phyloP scores from a whole-genome alignment of 352 stramenopile genomes.

The Plasmopara muralis region DNA sequence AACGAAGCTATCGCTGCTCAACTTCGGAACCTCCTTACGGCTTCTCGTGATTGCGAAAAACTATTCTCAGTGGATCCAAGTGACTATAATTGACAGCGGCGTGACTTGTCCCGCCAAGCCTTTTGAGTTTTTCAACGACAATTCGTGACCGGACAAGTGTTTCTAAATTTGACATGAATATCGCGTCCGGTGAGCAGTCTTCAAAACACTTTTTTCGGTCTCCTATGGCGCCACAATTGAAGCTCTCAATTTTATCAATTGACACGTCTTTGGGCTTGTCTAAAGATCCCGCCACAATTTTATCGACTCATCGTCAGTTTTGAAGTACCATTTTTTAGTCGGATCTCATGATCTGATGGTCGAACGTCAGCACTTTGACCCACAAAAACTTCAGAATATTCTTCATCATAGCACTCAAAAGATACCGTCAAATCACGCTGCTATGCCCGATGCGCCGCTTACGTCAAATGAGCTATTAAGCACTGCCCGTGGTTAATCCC shows the following conservation, averaged over 20 bases:
- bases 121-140: not conserved
- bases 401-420: not conserved
- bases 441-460: not conserved
- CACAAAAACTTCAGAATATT: conserved; percentile 1
- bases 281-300: conserved; percentile 1
- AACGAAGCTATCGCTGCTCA: conserved; percentile 2
- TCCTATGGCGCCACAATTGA: not conserved
- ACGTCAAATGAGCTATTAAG: not conserved
- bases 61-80: not conserved
- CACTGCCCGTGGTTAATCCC: too few relatives aligned
- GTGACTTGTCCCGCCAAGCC: not conserved
- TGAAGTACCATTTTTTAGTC: conserved; percentile 9
- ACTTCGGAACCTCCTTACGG: not conserved
- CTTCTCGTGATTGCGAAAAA: not conserved
- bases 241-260: conserved; percentile 2
- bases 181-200: not conserved
- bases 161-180: conserved; percentile 13
- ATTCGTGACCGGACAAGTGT: not conserved
- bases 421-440: not conserved
- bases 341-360: conserved; percentile 1
- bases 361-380: not conserved
- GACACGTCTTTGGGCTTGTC: conserved; percentile 4
- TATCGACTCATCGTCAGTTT: conserved; percentile 4
- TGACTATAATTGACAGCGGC: not conserved
- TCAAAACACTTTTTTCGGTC: not conserved